Evolutionary conservation across 352 stramenopile genomes (phyloP).

Genomic region (Blastocystis sp.): DNA sequence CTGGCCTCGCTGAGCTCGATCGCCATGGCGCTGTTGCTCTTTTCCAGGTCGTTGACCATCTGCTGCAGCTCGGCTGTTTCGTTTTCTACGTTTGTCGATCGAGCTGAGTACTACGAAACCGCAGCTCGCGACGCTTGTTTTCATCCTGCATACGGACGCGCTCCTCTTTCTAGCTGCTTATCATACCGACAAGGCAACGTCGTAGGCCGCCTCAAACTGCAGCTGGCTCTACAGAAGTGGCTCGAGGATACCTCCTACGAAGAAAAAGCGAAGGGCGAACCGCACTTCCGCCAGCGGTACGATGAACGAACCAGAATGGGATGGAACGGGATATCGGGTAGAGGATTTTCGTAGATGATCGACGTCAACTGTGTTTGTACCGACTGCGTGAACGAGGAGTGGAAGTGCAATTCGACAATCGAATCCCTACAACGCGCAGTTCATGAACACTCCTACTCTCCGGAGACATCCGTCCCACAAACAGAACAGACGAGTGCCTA

Average conservation of each 20-base stretch:
- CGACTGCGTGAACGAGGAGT: constrained; percentile 17
- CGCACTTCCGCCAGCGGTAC: constrained; percentile 17
- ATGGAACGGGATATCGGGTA: constrained; percentile 17
- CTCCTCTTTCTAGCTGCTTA: background rate
- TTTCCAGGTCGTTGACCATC: background rate
- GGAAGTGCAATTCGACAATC: constrained; percentile 40
- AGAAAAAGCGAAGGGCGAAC: constrained; percentile 41
- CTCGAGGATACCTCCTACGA: background rate
- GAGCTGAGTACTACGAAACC: background rate
- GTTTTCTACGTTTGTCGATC: constrained; percentile 3
- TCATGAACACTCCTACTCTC: background rate
- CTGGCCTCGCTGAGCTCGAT: background rate
- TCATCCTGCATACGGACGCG: constrained; percentile 7
- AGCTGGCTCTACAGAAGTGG: constrained; percentile 10
- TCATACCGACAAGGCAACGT: background rate
- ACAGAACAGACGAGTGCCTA: constrained; percentile 7
- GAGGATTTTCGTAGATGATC: constrained; percentile 43
- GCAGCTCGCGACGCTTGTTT: background rate
- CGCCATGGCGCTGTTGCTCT: background rate
- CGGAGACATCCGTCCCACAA: constrained; percentile 27
- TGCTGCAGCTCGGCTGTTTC: constrained; percentile 30
- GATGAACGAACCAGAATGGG: background rate
- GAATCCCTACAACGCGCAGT: background rate
- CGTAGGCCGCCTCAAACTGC: background rate
- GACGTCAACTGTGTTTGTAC: constrained; percentile 28